A percentile compares a stretch with the other conserved stretches of the same genome.
phyloP scores from a whole-genome alignment of 179 eudicot genomes.

The Beta macrorhiza region DNA sequence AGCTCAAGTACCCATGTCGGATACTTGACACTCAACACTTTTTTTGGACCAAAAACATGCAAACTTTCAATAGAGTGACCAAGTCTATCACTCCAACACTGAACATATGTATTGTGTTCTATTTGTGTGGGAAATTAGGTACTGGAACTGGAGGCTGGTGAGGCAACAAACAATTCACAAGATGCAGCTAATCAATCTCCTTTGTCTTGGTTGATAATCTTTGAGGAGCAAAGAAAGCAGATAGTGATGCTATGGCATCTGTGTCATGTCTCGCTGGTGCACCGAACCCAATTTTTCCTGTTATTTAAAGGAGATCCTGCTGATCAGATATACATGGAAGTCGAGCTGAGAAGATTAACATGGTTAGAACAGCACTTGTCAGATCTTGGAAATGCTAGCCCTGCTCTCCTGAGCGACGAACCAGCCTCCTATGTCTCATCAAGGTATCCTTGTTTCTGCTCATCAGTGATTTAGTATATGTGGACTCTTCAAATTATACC shows the following conservation, averaged over 20 bases:
- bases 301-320: constrained; percentile 84
- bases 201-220: constrained; percentile 54
- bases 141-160: constrained; percentile 80
- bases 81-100: not conserved
- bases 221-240: constrained; percentile 80
- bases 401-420: constrained; percentile 92
- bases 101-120: not conserved
- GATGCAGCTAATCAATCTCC: constrained; percentile 59
- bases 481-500: too few species aligned
- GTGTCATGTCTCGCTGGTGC: constrained; percentile 91
- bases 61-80: not conserved
- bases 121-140: constrained; percentile 45
- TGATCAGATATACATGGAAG: constrained; percentile 91
- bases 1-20: not conserved
- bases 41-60: not conserved
- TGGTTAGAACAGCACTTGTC: constrained; percentile 95
- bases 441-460: constrained; percentile 43
- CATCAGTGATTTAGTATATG: not conserved
- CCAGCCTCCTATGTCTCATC: constrained; percentile 81
- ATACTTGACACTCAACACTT: not conserved
- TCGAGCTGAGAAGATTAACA: constrained; percentile 82
- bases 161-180: constrained; percentile 38
- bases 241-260: constrained; percentile 95
- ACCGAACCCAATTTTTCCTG: constrained; percentile 82
- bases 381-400: constrained; percentile 97